Conservation (phyloP, 2,329 filamentous ascomycete genomes). For the Thelonectria discophora region DNA sequence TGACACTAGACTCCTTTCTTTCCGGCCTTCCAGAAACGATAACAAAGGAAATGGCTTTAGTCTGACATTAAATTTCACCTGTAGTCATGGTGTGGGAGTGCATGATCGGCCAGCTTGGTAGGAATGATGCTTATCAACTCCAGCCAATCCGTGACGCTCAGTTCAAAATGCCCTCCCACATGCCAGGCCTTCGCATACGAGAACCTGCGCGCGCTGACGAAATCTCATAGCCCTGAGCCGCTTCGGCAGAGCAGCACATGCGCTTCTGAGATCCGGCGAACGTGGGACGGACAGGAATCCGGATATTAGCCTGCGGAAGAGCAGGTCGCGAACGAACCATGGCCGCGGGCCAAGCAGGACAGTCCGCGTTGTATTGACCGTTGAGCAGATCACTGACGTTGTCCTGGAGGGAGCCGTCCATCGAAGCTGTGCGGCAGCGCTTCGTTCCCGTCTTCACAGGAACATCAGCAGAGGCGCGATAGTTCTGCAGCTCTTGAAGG, state of each 20-base stretch:
- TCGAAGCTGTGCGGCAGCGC: slow-evolving; percentile 66
- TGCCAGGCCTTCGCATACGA: slow-evolving; percentile 65
- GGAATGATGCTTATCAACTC: slow-evolving; percentile 30
- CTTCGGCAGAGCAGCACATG: slow-evolving; percentile 72
- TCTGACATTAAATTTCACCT: slow-evolving; percentile 40
- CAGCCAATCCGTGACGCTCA: slow-evolving; percentile 45
- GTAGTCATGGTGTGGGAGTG: slow-evolving; percentile 31
- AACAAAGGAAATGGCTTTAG: slow-evolving; percentile 43
- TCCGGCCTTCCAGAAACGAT: slow-evolving; percentile 40
- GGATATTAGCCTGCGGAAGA: slow-evolving; percentile 41
- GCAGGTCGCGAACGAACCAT: slow-evolving; percentile 49
- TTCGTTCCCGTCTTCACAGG: slow-evolving; percentile 57
- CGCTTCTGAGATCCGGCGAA: slow-evolving; percentile 67
- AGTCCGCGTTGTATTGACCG: slow-evolving; percentile 44
- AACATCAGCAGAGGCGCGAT: slow-evolving; percentile 52
- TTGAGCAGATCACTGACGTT: slow-evolving; percentile 72
- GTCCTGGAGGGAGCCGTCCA: slow-evolving; percentile 70
- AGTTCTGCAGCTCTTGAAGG: slow-evolving; percentile 68
- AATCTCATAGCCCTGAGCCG: slow-evolving; percentile 57
- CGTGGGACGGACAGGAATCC: slow-evolving; percentile 53
- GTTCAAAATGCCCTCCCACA: slow-evolving; percentile 73
- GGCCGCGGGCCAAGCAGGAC: slow-evolving; percentile 48
- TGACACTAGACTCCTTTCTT: slow-evolving; percentile 44
- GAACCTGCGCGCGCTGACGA: slow-evolving; percentile 59
- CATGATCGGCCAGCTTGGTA: slow-evolving; percentile 28